These are phyloP conservation scores for Thalia dealbata DNA, from an alignment of 176 grass and related monocot species.

Conservation along the genomic window DNA sequence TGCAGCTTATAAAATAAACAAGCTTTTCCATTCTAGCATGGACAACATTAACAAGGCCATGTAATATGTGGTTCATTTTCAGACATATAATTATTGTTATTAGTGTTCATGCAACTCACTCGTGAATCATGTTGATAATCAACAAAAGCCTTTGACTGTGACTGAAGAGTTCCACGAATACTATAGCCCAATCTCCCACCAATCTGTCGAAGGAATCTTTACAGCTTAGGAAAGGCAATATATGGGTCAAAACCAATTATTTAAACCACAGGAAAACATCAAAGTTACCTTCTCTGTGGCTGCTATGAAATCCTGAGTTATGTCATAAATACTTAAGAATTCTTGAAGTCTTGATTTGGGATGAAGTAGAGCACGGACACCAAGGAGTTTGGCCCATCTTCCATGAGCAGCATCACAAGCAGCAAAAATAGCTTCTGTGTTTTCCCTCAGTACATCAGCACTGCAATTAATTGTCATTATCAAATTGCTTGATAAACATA, in stretches of 20 bases:
- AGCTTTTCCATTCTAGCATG: background rate
- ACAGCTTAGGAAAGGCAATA: conserved; percentile 2
- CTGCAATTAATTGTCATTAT: conserved; percentile 37
- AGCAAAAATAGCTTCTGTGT: conserved; percentile 83
- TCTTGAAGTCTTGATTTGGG: conserved; percentile 93
- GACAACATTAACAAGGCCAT: background rate
- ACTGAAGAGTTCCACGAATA: conserved; percentile 85
- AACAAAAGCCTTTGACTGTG: conserved; percentile 94
- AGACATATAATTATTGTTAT: background rate
- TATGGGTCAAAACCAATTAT: background rate
- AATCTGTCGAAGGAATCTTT: conserved; percentile 37
- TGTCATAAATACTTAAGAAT: conserved; percentile 86
- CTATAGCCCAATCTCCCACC: conserved; percentile 97
- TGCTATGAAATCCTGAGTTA: conserved; percentile 88
- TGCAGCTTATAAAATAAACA: background rate
- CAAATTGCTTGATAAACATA: conserved; percentile 9
- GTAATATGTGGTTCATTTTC: background rate
- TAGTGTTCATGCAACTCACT: conserved; percentile 36
- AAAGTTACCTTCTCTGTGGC: conserved; percentile 79
- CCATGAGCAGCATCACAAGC: conserved; percentile 95
- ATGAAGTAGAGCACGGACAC: conserved; percentile 92
- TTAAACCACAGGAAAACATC: conserved; percentile 1
- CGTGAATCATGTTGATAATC: conserved; percentile 89
- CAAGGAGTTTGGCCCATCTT: conserved; percentile 92
- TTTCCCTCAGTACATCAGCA: conserved; percentile 95